Evolutionary conservation across 768 basidiomycete species (phyloP), one percentile per base, ranked within the genome.

Genomic region (Lentinula lateritia): DNA sequence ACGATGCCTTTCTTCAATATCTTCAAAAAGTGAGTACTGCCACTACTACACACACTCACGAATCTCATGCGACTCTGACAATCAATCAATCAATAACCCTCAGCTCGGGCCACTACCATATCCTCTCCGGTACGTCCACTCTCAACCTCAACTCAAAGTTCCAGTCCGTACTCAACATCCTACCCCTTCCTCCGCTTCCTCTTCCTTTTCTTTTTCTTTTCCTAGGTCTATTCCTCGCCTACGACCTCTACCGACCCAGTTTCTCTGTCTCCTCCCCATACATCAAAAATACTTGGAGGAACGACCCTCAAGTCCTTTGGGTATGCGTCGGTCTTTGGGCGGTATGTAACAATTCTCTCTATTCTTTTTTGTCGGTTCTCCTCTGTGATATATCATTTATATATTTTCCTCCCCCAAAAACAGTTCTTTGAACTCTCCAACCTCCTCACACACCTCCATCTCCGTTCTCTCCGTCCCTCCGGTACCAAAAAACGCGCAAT

Each of bases 1-100:
- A 97, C 96, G 0, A 96, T 98, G 91, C 97, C 96, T 1, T 74
- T 88, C 61, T 68, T 70, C 62, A 92, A 93, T 70, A 83, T 98
- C 39, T 88, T 96, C 78, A 90, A 88, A 72, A 99, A 99, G 96
- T 97, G 60, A 34, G 83, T 28, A 28, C 28, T 28, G 28, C 3
- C 3, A 28, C 28, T 28, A 28, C 28, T 28, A 23, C 23, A 23
- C 23, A 23, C 23, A 23, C 23, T 2, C 28, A 3, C 28, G 28
- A 28, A 2, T 28, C 3, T 28, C 28, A 28, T 3, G 3, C 3
- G 28, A 28, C 28, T 6, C 23, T 7, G 23, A 10, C 35, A 38
- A 35, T 7, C 50, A 16, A 35, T 7, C 50, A 16, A 45, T 12
- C 13, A 16, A 15, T 45, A 28, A 28, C 28, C 28, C 28, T 62